Base-by-base conservation (phyloP, 1,139 yeast genomes). In the Candida tetrigidarum region DNA sequence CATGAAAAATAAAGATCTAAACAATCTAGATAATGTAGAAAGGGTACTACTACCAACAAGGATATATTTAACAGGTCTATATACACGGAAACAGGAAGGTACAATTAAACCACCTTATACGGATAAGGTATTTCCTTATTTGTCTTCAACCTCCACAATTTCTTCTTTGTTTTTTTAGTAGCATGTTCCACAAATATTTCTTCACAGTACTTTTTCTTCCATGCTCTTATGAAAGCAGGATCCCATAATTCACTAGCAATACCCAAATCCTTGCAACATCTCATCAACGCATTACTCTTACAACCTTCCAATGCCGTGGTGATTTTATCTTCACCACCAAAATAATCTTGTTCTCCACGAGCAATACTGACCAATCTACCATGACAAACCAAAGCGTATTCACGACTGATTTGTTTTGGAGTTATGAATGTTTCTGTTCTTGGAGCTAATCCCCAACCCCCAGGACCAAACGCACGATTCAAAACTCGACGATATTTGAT, bases 231-330 rank as follows among this genome's bases (percentile, higher is more conserved):
- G 58, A 92, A 93, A 35, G 82, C 72, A 1, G 99, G 99, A 61
- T 93, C 99, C 99, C 99, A 93, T 45, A 93, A 74, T 59, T 93
- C 99, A 49, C 96, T 87, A 2, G 98, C 99, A 56, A 93, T 86
- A 4, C 98, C 98, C 56, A 93, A 75, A 67, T 93, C 99, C 62
- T 93, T 93, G 67, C 99, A 93, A 60, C 98, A 92, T 61, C 99
- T 80, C 98, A 93, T 93, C 64, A 93, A 72, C 0, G 99, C 98
- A 62, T 93, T 93, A 62, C 96, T 85, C 62, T 91, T 91, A 66
- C 99, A 93, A 11, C 99, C 99, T 67, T 93, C 99, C 39, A 96
- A 85, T 0, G 99, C 98, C 0, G 98, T 93, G 5, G 98, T 91
- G 43, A 93, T 81, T 43, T 95, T 96, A 46, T 83, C 84, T 29